Evolutionary conservation across 208 protist genomes (phyloP).

Genomic region (Naegleria gruberi): DNA sequence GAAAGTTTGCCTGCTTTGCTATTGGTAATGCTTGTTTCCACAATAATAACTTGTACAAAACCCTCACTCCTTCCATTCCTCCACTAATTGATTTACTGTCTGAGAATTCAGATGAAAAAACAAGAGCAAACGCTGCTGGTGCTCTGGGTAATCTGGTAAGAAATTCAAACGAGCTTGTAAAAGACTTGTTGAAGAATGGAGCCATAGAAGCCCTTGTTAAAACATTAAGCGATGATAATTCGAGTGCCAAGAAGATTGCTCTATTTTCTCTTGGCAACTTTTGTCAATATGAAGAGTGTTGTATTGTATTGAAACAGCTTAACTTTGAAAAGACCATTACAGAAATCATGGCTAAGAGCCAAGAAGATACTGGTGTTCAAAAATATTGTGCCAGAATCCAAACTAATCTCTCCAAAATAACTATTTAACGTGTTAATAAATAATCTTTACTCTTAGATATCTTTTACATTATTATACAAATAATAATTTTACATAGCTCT

Average conservation of each 20-base stretch:
- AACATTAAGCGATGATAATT: conserved; percentile 58
- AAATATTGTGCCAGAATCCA: background rate
- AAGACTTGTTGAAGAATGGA: conserved; percentile 51
- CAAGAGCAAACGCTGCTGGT: conserved; percentile 80
- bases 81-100: conserved; percentile 59
- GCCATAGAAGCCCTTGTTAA: conserved; percentile 62
- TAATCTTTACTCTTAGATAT: too few relatives aligned
- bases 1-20: conserved; percentile 89
- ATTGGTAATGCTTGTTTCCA: conserved; percentile 88
- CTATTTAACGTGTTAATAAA: background rate
- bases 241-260: conserved; percentile 59
- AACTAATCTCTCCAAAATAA: background rate
- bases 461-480: too few relatives aligned
- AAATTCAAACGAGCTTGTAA: conserved; percentile 66
- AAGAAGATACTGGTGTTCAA: background rate
- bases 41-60: conserved; percentile 66
- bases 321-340: background rate
- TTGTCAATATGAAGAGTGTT: conserved; percentile 67
- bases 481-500: too few relatives aligned
- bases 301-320: conserved; percentile 41
- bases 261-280: conserved; percentile 78
- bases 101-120: conserved; percentile 74
- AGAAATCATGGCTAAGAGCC: background rate
- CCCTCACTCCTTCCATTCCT: conserved; percentile 60
- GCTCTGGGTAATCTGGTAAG: conserved; percentile 85